Conservation (phyloP, 2,329 filamentous ascomycete genomes). For the Claviceps paspali region DNA sequence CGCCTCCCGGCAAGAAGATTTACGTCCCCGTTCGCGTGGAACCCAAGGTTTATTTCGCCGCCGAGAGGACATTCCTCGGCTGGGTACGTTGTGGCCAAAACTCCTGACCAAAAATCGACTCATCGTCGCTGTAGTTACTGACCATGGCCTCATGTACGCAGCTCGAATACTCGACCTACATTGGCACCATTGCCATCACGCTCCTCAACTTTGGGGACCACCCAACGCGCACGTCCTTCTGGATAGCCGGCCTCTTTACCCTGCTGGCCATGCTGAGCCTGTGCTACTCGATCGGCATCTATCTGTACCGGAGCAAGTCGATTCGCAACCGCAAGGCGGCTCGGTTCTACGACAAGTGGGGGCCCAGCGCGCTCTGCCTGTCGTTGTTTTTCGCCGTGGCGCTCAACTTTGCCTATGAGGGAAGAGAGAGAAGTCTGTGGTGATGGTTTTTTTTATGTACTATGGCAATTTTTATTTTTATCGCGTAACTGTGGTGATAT, state of each 20-base stretch:
- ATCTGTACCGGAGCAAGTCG: conserved; percentile 73
- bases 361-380: conserved; percentile 61
- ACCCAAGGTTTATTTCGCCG: conserved; percentile 94
- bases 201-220: conserved; percentile 65
- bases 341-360: conserved; percentile 80
- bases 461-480: no score
- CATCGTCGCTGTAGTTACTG: no score
- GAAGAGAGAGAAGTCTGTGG: conserved; percentile 45
- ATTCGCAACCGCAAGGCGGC: conserved; percentile 76
- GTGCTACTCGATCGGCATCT: conserved; percentile 71
- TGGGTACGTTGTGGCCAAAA: conserved; percentile 53
- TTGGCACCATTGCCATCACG: conserved; percentile 73
- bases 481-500: no score
- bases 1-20: conserved; percentile 75
- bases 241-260: conserved; percentile 65
- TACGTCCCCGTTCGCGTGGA: conserved; percentile 93
- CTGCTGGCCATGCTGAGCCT: conserved; percentile 62
- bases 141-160: no score
- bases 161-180: conserved; percentile 93
- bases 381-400: conserved; percentile 59
- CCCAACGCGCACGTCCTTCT: conserved; percentile 42
- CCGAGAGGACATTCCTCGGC: conserved; percentile 86
- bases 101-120: no score
- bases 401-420: conserved; percentile 67
- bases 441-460: no score